These are phyloP conservation scores for Funneliformis caledonium DNA, from an alignment of 371 early-diverging fungal species.

Conservation along the genomic window DNA sequence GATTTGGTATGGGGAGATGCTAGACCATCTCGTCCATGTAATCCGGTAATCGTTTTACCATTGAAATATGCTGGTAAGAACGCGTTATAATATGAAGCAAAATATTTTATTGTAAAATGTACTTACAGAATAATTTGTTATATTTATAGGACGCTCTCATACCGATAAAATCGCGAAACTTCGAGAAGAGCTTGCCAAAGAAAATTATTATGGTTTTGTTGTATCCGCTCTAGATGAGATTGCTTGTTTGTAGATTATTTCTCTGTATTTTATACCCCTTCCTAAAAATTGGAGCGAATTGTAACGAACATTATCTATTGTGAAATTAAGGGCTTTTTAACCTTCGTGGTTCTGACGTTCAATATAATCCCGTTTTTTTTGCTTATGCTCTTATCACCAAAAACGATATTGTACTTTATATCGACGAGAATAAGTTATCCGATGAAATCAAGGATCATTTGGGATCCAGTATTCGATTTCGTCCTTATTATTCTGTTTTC, in stretches of 20 bases:
- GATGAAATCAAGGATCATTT: constrained; percentile 69
- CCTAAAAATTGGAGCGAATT: background rate
- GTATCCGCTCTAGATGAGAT: constrained; percentile 92
- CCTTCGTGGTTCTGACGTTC: constrained; percentile 96
- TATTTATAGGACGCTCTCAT: constrained; percentile 44
- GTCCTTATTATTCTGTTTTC: constrained; percentile 82
- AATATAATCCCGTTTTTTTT: constrained; percentile 98
- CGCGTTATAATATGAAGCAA: background rate
- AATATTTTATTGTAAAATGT: background rate
- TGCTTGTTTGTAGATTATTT: constrained; percentile 56
- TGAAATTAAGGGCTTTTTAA: constrained; percentile 84
- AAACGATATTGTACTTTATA: constrained; percentile 74
- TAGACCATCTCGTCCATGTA: constrained; percentile 69
- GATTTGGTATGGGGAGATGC: constrained; percentile 79
- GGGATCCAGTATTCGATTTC: constrained; percentile 60
- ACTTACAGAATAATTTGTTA: background rate
- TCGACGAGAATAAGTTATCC: constrained; percentile 75
- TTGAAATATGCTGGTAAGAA: constrained; percentile 73
- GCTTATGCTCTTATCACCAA: constrained; percentile 85
- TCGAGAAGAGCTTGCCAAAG: constrained; percentile 61
- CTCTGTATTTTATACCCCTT: background rate
- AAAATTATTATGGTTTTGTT: constrained; percentile 72
- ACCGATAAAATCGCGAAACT: constrained; percentile 65
- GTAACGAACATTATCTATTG: constrained; percentile 7
- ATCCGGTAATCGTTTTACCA: constrained; percentile 68